Percentiles rank a stretch among this genome's conserved stretches.
phyloP scores from a whole-genome alignment of 306 rosid species.

The Elaeagnus macrophylla region DNA sequence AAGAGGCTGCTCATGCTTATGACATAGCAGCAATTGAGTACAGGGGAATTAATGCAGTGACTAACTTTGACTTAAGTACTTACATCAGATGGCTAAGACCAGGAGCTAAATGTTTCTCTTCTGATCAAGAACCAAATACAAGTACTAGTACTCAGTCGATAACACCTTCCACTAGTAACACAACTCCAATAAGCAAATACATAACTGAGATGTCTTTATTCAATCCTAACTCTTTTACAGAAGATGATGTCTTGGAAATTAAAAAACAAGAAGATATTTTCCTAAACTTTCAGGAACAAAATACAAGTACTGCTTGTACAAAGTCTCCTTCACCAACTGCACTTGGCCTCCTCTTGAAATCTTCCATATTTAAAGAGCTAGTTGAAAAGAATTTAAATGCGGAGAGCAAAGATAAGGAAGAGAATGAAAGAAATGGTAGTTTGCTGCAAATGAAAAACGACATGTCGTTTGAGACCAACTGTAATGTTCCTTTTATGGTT shows the following conservation, averaged over 20 bases:
- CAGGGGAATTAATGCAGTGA: conserved; percentile 40
- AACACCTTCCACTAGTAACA: conserved; percentile 14
- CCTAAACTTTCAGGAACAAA: conserved; percentile 1
- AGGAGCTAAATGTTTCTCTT: conserved; percentile 23
- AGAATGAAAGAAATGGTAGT: conserved; percentile 22
- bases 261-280: conserved; percentile 19
- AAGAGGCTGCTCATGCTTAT: conserved; percentile 45
- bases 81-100: conserved; percentile 42
- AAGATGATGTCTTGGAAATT: conserved; percentile 23
- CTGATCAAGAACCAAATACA: conserved; percentile 24
- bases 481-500: conserved; percentile 10
- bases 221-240: conserved; percentile 22
- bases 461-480: conserved; percentile 18
- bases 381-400: conserved; percentile 44
- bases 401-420: conserved; percentile 23
- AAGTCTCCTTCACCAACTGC: conserved; percentile 58
- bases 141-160: conserved; percentile 10
- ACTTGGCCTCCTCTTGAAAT: conserved; percentile 66
- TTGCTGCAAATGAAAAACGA: conserved; percentile 16
- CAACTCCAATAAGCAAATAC: conserved; percentile 19
- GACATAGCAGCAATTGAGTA: conserved; percentile 43
- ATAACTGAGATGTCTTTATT: conserved; percentile 19
- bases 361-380: conserved; percentile 59
- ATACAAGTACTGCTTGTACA: conserved; percentile 31
- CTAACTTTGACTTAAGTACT: conserved; percentile 39